A percentile compares a stretch with the other conserved stretches of the same genome.
phyloP scores from a whole-genome alignment of 345 rosid genomes.

The Bruguiera gymnorhiza region DNA sequence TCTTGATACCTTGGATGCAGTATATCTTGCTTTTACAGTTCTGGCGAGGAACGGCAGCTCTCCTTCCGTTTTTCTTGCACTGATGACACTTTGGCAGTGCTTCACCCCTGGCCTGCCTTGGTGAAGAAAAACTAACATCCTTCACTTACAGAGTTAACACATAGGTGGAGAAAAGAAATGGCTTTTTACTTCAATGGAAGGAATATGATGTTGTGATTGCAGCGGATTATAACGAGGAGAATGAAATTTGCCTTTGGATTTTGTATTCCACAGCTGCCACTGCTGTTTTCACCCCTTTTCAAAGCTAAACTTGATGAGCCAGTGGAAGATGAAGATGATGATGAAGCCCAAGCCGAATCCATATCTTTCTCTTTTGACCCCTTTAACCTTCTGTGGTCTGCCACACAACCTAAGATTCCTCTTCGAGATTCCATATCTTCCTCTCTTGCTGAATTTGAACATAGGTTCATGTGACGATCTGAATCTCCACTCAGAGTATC shows the following conservation, averaged over 20 bases:
- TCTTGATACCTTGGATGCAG: conserved; percentile 52
- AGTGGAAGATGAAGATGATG: conserved; percentile 20
- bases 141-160: background rate
- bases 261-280: conserved; percentile 13
- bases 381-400: conserved; percentile 3
- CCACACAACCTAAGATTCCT: conserved; percentile 1
- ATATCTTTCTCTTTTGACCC: conserved; percentile 6
- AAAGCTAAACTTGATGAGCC: conserved; percentile 19
- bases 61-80: conserved; percentile 56
- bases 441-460: no score
- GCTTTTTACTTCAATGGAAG: background rate
- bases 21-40: conserved; percentile 42
- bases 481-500: conserved; percentile 7
- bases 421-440: conserved; percentile 7
- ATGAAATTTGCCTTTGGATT: conserved; percentile 22
- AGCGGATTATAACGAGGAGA: background rate
- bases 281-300: conserved; percentile 25
- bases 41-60: conserved; percentile 46
- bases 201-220: background rate
- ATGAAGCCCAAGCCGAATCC: conserved; percentile 13
- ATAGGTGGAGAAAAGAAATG: background rate
- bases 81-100: conserved; percentile 56
- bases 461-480: background rate
- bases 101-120: conserved; percentile 30
- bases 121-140: conserved; percentile 18